Evolutionary conservation across 495 filamentous ascomycete genomes (phyloP), one percentile per base, ranked within the genome.

Genomic region (Platismatia glauca): DNA sequence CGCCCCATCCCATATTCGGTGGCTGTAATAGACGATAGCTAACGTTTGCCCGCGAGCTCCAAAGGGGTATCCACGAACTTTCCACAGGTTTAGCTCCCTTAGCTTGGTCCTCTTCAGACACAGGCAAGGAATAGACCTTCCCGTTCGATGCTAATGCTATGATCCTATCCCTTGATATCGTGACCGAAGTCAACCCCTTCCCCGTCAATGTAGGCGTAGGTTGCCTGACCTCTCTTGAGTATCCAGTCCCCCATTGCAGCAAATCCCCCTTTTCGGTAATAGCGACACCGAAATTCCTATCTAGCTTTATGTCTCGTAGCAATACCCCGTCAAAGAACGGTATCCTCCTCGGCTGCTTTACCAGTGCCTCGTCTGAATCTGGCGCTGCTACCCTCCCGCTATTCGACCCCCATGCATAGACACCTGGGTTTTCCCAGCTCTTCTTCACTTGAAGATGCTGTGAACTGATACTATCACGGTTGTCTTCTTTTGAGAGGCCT

Each of bases 391-490:
- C 93, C 59, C 79, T 77, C 44, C 92, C 89, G n/a, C 76, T 79
- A 69, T 98, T 98, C 3, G 87, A 88, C 20, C 94, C 94, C 93
- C 94, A 98, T 34, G 86, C 84, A 75, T 95, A 96, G 2, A 97
- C 87, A 0, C 89, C 94, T 4, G 94, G 93, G 60, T 89, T 86
- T 73, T 91, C 90, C 83, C 89, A 86, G 70, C 89, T 95, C 69
- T 82, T 85, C 78, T 90, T 91, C 44, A 93, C 88, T 74, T 96
- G 89, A 22, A 91, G 76, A 71, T 92, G 89, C 68, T 91, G 84
- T 13, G 84, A 85, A 67, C 87, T 87, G 24, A 92, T 81, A 37
- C 86, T 67, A 61, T 93, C 88, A 62, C 89, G 77, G 57, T 81
- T 81, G 39, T 89, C 85, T 70, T 91, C 88, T 63, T 82, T 84